Evolutionary conservation across 164 flowering plant species (phyloP).

Genomic region (Kalanchoe fedtschenkoi): DNA sequence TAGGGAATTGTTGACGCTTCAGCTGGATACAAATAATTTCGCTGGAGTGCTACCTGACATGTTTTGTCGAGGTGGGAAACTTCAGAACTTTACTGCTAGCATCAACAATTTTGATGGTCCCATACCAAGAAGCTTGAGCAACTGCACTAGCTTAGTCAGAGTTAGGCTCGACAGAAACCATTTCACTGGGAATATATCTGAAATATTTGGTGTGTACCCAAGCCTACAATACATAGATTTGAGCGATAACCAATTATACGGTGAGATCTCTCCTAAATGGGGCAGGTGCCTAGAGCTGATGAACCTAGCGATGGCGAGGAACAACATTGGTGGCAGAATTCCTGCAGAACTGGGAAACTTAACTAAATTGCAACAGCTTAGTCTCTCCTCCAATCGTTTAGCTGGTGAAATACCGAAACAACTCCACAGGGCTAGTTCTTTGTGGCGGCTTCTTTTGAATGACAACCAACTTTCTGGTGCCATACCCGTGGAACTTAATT

Average conservation of each 20-base stretch:
- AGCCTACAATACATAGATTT: conserved; percentile 9
- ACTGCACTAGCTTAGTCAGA: conserved; percentile 11
- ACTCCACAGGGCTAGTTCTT: conserved; percentile 2
- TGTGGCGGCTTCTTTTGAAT: conserved; percentile 3
- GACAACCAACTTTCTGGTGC: conserved; percentile 13
- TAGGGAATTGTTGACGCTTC: background rate
- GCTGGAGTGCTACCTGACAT: conserved; percentile 12
- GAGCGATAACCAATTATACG: conserved; percentile 12
- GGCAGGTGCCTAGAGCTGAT: conserved; percentile 5
- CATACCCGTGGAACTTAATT: conserved; percentile 11
- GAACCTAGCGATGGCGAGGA: conserved; percentile 7
- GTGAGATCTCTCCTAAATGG: conserved; percentile 12
- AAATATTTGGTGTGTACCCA: conserved; percentile 13
- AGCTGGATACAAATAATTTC: conserved; percentile 8
- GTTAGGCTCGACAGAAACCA: conserved; percentile 12
- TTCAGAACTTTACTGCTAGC: background rate
- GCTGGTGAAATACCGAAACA: conserved; percentile 16
- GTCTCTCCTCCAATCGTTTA: conserved; percentile 12
- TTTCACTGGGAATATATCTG: conserved; percentile 13
- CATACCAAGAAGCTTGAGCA: conserved; percentile 12
- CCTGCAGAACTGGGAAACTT: conserved; percentile 9
- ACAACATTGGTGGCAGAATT: conserved; percentile 12
- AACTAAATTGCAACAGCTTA: conserved; percentile 8
- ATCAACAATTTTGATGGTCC: conserved; percentile 14
- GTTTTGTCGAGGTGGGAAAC: conserved; percentile 7